These are phyloP conservation scores for Endoconidiophora laricicola DNA, from an alignment of 2,329 filamentous ascomycete species.

Conservation along the genomic window DNA sequence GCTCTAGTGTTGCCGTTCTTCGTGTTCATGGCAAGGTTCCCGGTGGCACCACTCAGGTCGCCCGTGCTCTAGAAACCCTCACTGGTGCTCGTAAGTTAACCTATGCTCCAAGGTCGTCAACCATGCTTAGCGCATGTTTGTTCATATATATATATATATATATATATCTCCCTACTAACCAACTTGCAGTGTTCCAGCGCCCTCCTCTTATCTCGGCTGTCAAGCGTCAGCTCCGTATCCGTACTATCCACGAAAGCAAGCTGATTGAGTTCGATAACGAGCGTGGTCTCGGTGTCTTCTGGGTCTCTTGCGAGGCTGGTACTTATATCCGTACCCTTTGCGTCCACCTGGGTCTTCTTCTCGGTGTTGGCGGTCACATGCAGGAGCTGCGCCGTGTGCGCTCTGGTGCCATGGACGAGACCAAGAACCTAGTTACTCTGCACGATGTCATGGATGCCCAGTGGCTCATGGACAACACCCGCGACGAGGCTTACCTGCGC, in stretches of 20 bases:
- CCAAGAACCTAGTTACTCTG: constrained; percentile 74
- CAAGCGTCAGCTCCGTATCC: constrained; percentile 95
- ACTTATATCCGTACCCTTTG: constrained; percentile 98
- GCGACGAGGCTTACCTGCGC: constrained; percentile 84
- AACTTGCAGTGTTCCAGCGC: constrained; percentile 39
- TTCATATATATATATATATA: not conserved
- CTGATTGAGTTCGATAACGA: constrained; percentile 97
- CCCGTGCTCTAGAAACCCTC: constrained; percentile 83
- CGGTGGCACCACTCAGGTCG: constrained; percentile 83
- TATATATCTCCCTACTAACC: not conserved
- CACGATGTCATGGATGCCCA: constrained; percentile 82
- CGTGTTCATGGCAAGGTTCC: constrained; percentile 89
- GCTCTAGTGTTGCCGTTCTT: constrained; percentile 60
- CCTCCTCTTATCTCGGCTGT: constrained; percentile 95
- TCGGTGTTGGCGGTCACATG: constrained; percentile 89
- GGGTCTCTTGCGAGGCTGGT: constrained; percentile 93
- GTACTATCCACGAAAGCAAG: constrained; percentile 95
- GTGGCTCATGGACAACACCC: constrained; percentile 89
- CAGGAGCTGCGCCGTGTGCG: constrained; percentile 91
- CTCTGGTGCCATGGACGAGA: constrained; percentile 88
- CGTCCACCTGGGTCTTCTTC: constrained; percentile 66
- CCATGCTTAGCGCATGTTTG: not conserved
- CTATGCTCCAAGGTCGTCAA: no score
- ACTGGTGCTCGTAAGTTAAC: constrained; percentile 53
- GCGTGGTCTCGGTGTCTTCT: constrained; percentile 92